Conservation (phyloP, 371 early-diverging fungal species). For the Zancudomyces culisetae region DNA sequence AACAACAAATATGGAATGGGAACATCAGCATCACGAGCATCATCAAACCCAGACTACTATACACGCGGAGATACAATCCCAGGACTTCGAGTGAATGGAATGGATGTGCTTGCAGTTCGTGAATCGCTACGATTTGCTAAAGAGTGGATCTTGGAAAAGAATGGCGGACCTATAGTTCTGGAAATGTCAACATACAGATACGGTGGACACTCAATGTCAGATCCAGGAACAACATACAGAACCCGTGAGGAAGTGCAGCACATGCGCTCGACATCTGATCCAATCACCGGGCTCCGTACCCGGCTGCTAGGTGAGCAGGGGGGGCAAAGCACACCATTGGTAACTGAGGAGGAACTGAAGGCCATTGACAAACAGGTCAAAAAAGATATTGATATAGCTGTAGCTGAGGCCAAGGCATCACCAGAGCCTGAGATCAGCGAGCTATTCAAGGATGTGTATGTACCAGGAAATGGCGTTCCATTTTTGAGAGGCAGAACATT, state of each 20-base stretch:
- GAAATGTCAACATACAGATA: slow-evolving; percentile 97
- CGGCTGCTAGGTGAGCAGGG: no score
- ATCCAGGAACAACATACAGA: slow-evolving; percentile 96
- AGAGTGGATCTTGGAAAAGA: slow-evolving; percentile 60
- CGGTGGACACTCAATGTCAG: slow-evolving; percentile 99
- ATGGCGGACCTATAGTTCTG: slow-evolving; percentile 93
- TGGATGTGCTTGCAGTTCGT: slow-evolving; percentile 87
- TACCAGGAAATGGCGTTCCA: slow-evolving; percentile 46
- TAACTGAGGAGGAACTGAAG: slow-evolving; percentile 80
- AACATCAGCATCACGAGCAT: slow-evolving; percentile 75
- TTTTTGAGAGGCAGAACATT: slow-evolving; percentile 62
- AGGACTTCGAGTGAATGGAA: slow-evolving; percentile 83
- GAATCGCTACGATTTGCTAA: slow-evolving; percentile 69
- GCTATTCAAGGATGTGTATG: slow-evolving; percentile 72
- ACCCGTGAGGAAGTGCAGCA: slow-evolving; percentile 94
- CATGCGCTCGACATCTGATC: slow-evolving; percentile 84
- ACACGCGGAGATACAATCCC: slow-evolving; percentile 94
- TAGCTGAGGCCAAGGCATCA: slow-evolving; percentile 63
- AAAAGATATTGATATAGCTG: slow-evolving; percentile 64
- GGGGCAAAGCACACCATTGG: slow-evolving; percentile 39
- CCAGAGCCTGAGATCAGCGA: slow-evolving; percentile 56
- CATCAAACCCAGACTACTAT: slow-evolving; percentile 87
- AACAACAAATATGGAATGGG: slow-evolving; percentile 99
- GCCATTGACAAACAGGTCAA: slow-evolving; percentile 79
- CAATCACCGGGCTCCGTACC: slow-evolving; percentile 78